Evolutionary conservation across 257 asterid genomes (phyloP).

Genomic region (Henckelia pumila): DNA sequence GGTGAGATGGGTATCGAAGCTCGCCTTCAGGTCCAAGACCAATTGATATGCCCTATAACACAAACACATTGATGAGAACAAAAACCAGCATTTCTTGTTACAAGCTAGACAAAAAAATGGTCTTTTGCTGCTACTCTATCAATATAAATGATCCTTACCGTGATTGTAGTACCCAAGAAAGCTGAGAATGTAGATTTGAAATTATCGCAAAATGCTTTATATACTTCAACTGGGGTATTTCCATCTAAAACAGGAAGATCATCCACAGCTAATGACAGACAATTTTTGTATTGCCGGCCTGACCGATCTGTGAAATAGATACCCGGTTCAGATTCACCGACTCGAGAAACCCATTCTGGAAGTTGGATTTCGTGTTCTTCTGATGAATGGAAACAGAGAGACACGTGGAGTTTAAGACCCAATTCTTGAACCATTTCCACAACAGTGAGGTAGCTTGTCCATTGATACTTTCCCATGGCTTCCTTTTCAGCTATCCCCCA

Average conservation of each 20-base stretch:
- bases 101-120: not conserved
- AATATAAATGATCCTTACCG: constrained; percentile 41
- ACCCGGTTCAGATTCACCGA: constrained; percentile 56
- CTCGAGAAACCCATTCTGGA: constrained; percentile 66
- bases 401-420: constrained; percentile 69
- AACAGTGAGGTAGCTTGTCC: constrained; percentile 67
- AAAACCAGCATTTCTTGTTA: constrained; percentile 12
- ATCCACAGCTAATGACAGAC: constrained; percentile 68
- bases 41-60: constrained; percentile 58
- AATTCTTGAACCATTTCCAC: constrained; percentile 57
- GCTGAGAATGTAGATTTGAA: constrained; percentile 60
- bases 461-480: constrained; percentile 59
- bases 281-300: constrained; percentile 54
- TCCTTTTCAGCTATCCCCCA: constrained; percentile 89
- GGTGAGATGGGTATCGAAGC: constrained; percentile 80
- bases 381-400: constrained; percentile 74
- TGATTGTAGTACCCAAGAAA: constrained; percentile 69
- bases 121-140: not conserved
- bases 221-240: constrained; percentile 69
- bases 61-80: not conserved
- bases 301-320: constrained; percentile 62
- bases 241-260: constrained; percentile 78
- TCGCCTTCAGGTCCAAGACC: constrained; percentile 95
- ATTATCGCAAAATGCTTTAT: constrained; percentile 54
- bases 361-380: constrained; percentile 39